phyloP scores from a whole-genome alignment of 2,329 filamentous ascomycete genomes.

The Trichoderma simmonsii region DNA sequence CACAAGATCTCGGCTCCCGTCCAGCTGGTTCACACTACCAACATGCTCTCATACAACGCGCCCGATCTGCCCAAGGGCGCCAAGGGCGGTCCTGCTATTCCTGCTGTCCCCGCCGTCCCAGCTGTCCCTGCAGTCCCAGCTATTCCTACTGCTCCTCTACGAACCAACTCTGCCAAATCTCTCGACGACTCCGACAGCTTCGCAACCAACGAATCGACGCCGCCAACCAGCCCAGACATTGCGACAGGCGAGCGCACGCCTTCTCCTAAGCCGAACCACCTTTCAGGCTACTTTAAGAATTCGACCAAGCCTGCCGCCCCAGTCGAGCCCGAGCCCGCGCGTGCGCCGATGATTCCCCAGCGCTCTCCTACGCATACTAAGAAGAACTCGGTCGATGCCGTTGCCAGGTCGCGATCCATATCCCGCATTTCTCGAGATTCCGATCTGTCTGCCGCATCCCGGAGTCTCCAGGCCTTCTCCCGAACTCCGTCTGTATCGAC shows the following conservation, averaged over 20 bases:
- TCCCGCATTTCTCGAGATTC: conserved; percentile 57
- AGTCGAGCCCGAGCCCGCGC: conserved; percentile 39
- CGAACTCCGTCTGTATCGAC: conserved; percentile 57
- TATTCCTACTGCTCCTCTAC: conserved; percentile 29
- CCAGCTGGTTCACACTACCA: conserved; percentile 88
- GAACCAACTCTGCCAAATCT: conserved; percentile 54
- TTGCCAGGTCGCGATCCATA: conserved; percentile 64
- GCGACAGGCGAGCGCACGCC: conserved; percentile 53
- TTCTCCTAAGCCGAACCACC: conserved; percentile 61
- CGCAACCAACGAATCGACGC: conserved; percentile 54
- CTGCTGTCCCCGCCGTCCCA: neutral
- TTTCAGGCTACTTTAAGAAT: conserved; percentile 64
- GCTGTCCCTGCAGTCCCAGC: neutral
- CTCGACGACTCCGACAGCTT: conserved; percentile 71
- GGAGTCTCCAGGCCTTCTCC: conserved; percentile 55
- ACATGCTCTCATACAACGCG: conserved; percentile 92
- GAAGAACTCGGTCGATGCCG: conserved; percentile 69
- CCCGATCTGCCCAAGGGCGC: conserved; percentile 64
- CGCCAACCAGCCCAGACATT: conserved; percentile 67
- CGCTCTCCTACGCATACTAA: conserved; percentile 87
- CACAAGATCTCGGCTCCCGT: conserved; percentile 83
- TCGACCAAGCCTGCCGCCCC: conserved; percentile 43
- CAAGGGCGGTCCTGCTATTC: neutral
- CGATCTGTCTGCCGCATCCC: conserved; percentile 51
- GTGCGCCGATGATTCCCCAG: conserved; percentile 59